These are phyloP conservation scores for Ramularia endophylla DNA, from an alignment of 2,329 filamentous ascomycete genomes.

Conservation along the genomic window DNA sequence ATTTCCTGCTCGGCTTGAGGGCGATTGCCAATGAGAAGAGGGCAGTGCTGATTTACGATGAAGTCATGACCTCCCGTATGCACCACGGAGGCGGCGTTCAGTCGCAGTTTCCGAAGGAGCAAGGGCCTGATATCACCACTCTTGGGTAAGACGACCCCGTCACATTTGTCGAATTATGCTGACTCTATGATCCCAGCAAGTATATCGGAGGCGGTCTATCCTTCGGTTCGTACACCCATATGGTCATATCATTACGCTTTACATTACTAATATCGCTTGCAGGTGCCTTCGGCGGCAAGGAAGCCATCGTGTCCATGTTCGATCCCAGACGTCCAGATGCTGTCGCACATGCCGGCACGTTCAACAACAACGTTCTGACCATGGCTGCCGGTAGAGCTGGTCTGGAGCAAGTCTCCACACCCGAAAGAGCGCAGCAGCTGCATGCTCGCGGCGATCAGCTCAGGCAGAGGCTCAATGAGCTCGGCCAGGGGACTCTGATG, in stretches of 20 bases:
- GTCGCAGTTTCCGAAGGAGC: too few species aligned
- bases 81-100: slow-evolving; percentile 40
- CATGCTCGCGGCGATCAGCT: slow-evolving; percentile 31
- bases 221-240: slow-evolving; percentile 52
- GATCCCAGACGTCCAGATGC: slow-evolving; percentile 41
- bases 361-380: slow-evolving; percentile 61
- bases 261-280: background rate
- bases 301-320: slow-evolving; percentile 54
- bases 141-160: too few species aligned
- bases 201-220: slow-evolving; percentile 61
- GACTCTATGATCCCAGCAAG: too few species aligned
- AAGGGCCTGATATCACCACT: slow-evolving; percentile 56
- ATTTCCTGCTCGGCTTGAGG: slow-evolving; percentile 51
- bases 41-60: slow-evolving; percentile 61
- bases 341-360: slow-evolving; percentile 56
- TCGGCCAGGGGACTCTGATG: slow-evolving; percentile 31
- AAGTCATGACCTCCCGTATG: slow-evolving; percentile 64
- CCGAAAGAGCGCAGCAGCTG: slow-evolving; percentile 26
- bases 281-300: slow-evolving; percentile 54
- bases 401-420: slow-evolving; percentile 33
- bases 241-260: too few species aligned
- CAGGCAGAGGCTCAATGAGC: slow-evolving; percentile 22
- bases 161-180: too few species aligned
- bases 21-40: slow-evolving; percentile 45
- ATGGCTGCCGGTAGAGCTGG: slow-evolving; percentile 51